Evolutionary conservation across 2,329 filamentous ascomycete species (phyloP).

Genomic region (Paraphaeosphaeria minitans): DNA sequence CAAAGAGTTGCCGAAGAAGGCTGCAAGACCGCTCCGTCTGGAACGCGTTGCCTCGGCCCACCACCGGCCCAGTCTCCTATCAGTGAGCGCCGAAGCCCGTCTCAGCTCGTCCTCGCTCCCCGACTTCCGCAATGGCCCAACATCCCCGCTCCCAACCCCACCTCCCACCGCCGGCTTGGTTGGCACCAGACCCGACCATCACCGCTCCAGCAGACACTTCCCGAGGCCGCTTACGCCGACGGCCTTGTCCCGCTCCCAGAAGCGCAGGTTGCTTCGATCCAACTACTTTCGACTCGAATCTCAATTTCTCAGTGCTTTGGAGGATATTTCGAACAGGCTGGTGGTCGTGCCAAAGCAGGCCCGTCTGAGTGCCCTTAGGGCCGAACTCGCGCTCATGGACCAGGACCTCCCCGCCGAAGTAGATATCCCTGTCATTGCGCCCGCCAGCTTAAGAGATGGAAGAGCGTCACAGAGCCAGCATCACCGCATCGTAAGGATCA

Average conservation of each 20-base stretch:
- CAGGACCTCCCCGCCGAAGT: constrained; percentile 83
- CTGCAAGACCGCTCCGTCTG: constrained; percentile 27
- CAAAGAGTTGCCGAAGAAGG: constrained; percentile 38
- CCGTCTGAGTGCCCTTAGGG: constrained; percentile 77
- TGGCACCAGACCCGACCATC: constrained; percentile 42
- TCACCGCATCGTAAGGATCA: constrained; percentile 81
- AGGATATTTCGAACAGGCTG: constrained; percentile 83
- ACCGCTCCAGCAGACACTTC: constrained; percentile 52
- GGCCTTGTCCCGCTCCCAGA: constrained; percentile 69
- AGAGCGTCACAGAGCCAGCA: constrained; percentile 76
- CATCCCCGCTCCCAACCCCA: constrained; percentile 46
- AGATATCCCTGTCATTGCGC: constrained; percentile 81
- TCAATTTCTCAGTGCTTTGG: constrained; percentile 77
- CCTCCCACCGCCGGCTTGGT: constrained; percentile 49
- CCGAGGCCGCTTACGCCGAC: constrained; percentile 62
- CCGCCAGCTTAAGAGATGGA: constrained; percentile 73
- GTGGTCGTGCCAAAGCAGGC: constrained; percentile 82
- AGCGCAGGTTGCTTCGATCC: constrained; percentile 73
- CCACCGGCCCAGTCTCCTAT: constrained; percentile 56
- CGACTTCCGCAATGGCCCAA: constrained; percentile 60
- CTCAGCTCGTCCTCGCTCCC: constrained; percentile 73
- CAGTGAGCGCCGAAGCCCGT: constrained; percentile 63
- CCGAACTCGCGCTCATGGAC: constrained; percentile 79
- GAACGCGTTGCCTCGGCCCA: constrained; percentile 33
- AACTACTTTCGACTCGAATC: constrained; percentile 85